Evolutionary conservation across 495 filamentous ascomycete species (phyloP), one percentile per base, ranked within the genome.

Genomic region (Penicillium bovifimosum): DNA sequence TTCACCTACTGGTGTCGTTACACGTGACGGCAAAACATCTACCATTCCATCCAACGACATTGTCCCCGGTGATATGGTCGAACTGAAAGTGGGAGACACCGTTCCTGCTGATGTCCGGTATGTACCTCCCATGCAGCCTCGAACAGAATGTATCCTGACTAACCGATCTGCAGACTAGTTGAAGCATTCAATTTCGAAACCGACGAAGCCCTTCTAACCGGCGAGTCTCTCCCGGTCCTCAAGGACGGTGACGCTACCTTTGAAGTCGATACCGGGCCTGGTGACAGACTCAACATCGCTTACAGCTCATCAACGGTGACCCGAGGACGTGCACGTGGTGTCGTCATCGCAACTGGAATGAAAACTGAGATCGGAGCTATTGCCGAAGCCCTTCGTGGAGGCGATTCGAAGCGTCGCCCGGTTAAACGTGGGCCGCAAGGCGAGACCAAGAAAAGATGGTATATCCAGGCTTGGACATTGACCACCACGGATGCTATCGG

Each of bases 21-120:
- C 85, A 14, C 74, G 84, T 10, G 70, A 80, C 48, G 77, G 79
- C 0, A 69, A 77, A 52, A 73, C 72, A 45, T 47, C 72, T 35
- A 81, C 70, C 16, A 67, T 86, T 20, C 72, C 78, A 10, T 78
- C 80, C 9, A 64, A 62, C 18, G 79, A 82, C 47, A 71, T 82
- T 38, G 81, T 86, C 3, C 80, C 78, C 6, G 83, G 83, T 16
- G 82, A 86, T 65, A 79, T 93, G 60, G 74, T 90, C 38, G 77
- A 85, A 43, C 66, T 95, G 38, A 90, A 89, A 76, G 88, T 88
- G 59, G 89, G 89, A 29, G 89, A 92, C 67, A 90, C 86, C 2
- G 80, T 92, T 3, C 89, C 89, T 11, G 89, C 89, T 11, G 89
- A 92, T 64, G 44, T 76, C 32, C 55, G 74, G 71, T 76, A 55